Evolutionary conservation across 441 rosid species (phyloP).

Genomic region (Melastoma candidum): DNA sequence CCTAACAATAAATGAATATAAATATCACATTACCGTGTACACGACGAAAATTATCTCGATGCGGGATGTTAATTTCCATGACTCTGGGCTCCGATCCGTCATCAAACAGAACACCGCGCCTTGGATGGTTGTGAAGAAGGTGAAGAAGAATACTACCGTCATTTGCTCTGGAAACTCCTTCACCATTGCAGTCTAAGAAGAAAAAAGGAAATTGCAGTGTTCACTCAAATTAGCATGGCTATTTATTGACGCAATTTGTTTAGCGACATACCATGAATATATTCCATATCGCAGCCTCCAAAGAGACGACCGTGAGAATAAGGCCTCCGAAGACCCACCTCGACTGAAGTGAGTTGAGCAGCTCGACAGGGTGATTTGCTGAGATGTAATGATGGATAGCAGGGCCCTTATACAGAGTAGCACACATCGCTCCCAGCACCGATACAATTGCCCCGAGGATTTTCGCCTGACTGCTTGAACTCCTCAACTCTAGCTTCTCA

Average conservation of each 20-base stretch:
- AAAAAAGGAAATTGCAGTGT: background rate
- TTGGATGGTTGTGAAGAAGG: constrained; percentile 31
- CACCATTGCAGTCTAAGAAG: constrained; percentile 31
- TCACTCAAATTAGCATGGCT: too few species aligned
- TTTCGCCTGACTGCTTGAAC: constrained; percentile 35
- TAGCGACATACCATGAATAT: constrained; percentile 28
- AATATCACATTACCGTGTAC: constrained; percentile 21
- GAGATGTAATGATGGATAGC: constrained; percentile 13
- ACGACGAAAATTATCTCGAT: constrained; percentile 26
- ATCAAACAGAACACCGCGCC: constrained; percentile 21
- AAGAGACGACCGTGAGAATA: constrained; percentile 18
- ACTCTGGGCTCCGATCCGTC: constrained; percentile 20
- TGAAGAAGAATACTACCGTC: constrained; percentile 33
- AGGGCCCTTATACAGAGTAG: constrained; percentile 43
- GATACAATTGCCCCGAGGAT: constrained; percentile 29
- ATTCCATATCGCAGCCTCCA: constrained; percentile 30
- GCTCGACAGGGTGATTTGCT: constrained; percentile 3
- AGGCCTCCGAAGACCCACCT: constrained; percentile 39
- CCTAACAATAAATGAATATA: background rate
- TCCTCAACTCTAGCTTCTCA: constrained; percentile 31
- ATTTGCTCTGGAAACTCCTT: constrained; percentile 31
- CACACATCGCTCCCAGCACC: constrained; percentile 34
- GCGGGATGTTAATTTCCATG: constrained; percentile 29
- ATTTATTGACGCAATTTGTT: background rate
- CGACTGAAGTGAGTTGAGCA: constrained; percentile 13